A percentile compares a stretch with the other conserved stretches of the same genome.
phyloP scores from a whole-genome alignment of 306 rosid species.

The Lupinus albus region DNA sequence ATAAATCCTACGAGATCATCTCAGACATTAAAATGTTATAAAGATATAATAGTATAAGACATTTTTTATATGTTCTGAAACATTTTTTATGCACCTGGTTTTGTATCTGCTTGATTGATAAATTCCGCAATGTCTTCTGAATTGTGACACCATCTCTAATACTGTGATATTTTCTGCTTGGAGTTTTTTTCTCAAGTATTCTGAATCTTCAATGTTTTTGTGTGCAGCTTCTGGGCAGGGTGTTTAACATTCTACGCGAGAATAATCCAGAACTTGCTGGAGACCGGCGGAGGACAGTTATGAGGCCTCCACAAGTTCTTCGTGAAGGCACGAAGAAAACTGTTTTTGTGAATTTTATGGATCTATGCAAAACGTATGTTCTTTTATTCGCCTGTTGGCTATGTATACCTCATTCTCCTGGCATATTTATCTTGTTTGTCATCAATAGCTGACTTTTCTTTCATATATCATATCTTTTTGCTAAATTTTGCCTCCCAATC shows the following conservation, averaged over 20 bases:
- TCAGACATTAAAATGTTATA: no score
- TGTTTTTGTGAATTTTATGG: constrained; percentile 95
- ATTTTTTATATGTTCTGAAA: neutral
- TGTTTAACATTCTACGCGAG: constrained; percentile 88
- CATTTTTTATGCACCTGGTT: neutral
- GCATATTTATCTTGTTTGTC: neutral
- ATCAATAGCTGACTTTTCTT: neutral
- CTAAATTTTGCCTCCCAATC: constrained; percentile 26
- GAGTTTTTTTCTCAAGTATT: neutral
- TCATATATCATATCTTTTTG: neutral
- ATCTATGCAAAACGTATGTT: constrained; percentile 84
- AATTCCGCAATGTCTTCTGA: neutral
- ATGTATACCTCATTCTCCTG: neutral
- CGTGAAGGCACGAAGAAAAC: constrained; percentile 99
- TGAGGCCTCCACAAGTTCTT: constrained; percentile 99
- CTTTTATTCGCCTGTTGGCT: constrained; percentile 1
- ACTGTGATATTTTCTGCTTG: neutral
- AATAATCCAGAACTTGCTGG: constrained; percentile 97
- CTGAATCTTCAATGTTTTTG: neutral
- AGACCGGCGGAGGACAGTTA: constrained; percentile 83
- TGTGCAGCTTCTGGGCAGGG: constrained; percentile 88
- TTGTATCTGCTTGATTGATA: constrained; percentile 9
- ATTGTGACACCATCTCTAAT: neutral
- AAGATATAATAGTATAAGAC: neutral
- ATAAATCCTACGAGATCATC: neutral